Conservation (phyloP, 495 filamentous ascomycete species). For the Xylaria scruposa region DNA sequence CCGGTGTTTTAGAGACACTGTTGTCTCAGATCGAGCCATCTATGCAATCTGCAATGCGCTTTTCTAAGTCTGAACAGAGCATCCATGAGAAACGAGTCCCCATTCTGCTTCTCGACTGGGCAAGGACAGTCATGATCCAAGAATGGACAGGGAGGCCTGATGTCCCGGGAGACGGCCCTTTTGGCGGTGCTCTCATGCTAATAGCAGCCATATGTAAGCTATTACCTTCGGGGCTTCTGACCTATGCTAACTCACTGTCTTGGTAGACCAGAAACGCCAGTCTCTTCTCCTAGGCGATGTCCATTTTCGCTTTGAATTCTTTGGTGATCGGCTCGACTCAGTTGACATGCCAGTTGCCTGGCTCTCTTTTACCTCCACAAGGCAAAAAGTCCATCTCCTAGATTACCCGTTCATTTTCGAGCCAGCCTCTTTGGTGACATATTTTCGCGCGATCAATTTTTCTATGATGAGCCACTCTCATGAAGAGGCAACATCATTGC, state of each 20-base stretch:
- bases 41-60: conserved; percentile 49
- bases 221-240: conserved; percentile 25
- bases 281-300: conserved; percentile 67
- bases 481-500: conserved; percentile 70
- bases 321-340: conserved; percentile 78
- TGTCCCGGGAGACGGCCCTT: conserved; percentile 67
- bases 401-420: conserved; percentile 84
- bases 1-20: conserved; percentile 53
- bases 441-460: conserved; percentile 90
- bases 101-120: conserved; percentile 74
- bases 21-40: conserved; percentile 56
- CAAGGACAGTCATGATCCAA: conserved; percentile 73
- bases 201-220: conserved; percentile 75
- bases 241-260: conserved; percentile 6
- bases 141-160: conserved; percentile 80
- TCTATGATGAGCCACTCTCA: conserved; percentile 78
- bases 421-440: conserved; percentile 73
- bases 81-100: conserved; percentile 61
- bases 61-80: conserved; percentile 53
- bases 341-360: conserved; percentile 78
- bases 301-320: conserved; percentile 75
- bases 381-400: conserved; percentile 74
- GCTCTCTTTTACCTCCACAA: conserved; percentile 63
- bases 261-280: conserved; percentile 63
- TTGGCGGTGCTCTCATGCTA: conserved; percentile 76